These are phyloP conservation scores for Bipolaris victoriae DNA, from an alignment of 2,329 filamentous ascomycete genomes.

Conservation along the genomic window DNA sequence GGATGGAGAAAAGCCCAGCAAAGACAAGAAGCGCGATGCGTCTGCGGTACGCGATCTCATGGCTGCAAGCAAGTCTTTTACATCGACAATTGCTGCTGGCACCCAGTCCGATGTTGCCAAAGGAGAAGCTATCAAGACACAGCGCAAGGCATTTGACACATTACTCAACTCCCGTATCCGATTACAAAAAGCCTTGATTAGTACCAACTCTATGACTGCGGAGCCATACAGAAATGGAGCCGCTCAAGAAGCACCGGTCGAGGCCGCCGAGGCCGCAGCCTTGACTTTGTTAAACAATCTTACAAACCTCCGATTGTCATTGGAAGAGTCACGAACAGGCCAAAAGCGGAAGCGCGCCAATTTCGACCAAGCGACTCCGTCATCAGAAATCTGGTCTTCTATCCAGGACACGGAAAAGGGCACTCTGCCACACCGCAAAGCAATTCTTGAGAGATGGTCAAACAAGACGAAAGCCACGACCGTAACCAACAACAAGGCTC, in stretches of 20 bases:
- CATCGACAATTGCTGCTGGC: slow-evolving; percentile 68
- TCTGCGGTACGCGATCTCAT: slow-evolving; percentile 71
- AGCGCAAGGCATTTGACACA: slow-evolving; percentile 84
- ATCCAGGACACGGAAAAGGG: slow-evolving; percentile 70
- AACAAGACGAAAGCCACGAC: slow-evolving; percentile 72
- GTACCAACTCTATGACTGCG: slow-evolving; percentile 68
- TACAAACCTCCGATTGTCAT: slow-evolving; percentile 69
- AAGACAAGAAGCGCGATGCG: slow-evolving; percentile 47
- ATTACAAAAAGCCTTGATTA: slow-evolving; percentile 86
- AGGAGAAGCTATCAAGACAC: slow-evolving; percentile 82
- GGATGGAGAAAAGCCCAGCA: slow-evolving; percentile 51
- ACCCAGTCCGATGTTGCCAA: slow-evolving; percentile 81
- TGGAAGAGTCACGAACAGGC: slow-evolving; percentile 60
- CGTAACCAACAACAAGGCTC: slow-evolving; percentile 59
- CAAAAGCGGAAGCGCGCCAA: slow-evolving; percentile 64
- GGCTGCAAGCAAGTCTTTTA: slow-evolving; percentile 68
- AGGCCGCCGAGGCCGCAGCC: slow-evolving; percentile 84
- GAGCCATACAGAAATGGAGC: slow-evolving; percentile 42
- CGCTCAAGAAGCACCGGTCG: slow-evolving; percentile 59
- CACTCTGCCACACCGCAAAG: slow-evolving; percentile 67
- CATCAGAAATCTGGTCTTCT: slow-evolving; percentile 72
- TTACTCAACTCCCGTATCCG: slow-evolving; percentile 90
- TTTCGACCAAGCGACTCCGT: slow-evolving; percentile 63
- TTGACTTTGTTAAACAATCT: slow-evolving; percentile 84
- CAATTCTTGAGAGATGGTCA: slow-evolving; percentile 89